Evolutionary conservation across 2,329 filamentous ascomycete genomes (phyloP), one percentile per base, ranked within the genome.

Genomic region (Ophiocordyceps unilateralis): DNA sequence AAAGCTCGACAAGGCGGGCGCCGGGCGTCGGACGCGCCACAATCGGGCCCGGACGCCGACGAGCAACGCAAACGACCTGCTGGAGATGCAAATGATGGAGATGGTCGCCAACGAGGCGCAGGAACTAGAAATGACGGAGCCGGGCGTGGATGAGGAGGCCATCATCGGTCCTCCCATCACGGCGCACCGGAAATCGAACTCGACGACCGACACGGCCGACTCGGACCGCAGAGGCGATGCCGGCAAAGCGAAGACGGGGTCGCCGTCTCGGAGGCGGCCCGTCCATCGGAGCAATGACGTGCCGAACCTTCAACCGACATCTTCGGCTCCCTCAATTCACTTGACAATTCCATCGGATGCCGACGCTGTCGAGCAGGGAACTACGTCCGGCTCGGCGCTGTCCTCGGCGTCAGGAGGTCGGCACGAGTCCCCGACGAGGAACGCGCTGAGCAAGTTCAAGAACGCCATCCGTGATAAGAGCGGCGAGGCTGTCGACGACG

Each of bases 391-490:
- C 20, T 68, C 74, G 48, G 78, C 82, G 44, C 56, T 81, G 9
- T 83, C 81, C 4, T 72, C 78, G 2, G 64, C 69, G 4, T 67
- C 66, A 8, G 85, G n/a, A n/a, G n/a, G 78, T 51, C 72, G 81
- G 21, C 68, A 73, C 2, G 65, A 66, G 2, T 85, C 82, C 7
- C 81, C 81, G 24, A 63, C 66, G 0, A 71, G 78, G 42, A 81
- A 75, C 43, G 70, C 74, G 1, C 62, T 77, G 45, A 61, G 61
- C 23, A 74, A 68, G 50, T 69, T 76, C 43, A 74, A 69, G 53
- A 65, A 63, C 45, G 72, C 72, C 15, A 70, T 76, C 46, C 67
- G 68, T 5, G 72, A 76, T 45, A 71, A 67, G 47, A 69, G 65
- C 44, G 64, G 63, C 36, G 70, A 71, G 26, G 60, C 63, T 2